Evolutionary conservation across 1,139 yeast genomes (phyloP).

Genomic region (Cylindricascospora bacillispora): DNA sequence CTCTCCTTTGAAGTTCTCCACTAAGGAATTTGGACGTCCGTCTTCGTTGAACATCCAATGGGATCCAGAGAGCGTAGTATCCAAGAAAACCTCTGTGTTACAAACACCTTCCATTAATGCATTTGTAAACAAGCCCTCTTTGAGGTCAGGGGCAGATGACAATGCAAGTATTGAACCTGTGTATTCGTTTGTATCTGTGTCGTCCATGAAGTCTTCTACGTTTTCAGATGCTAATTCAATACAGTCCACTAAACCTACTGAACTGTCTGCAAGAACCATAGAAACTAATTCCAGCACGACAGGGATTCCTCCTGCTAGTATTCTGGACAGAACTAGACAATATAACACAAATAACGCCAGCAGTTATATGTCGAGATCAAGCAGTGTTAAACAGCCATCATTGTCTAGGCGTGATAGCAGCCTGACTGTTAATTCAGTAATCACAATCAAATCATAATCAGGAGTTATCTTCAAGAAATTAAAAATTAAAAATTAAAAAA

Average conservation of each 20-base stretch:
- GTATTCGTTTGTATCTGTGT: slow-evolving; percentile 38
- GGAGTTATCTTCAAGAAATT: too few species aligned
- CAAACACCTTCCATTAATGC: slow-evolving; percentile 2
- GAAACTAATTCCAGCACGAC: slow-evolving; percentile 49
- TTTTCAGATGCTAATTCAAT: slow-evolving; percentile 26
- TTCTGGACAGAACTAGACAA: slow-evolving; percentile 36
- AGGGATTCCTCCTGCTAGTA: slow-evolving; percentile 55
- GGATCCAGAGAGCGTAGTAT: slow-evolving; percentile 3
- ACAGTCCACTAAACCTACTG: slow-evolving; percentile 32
- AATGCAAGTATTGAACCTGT: slow-evolving; percentile 18
- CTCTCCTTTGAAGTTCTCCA: slow-evolving; percentile 1
- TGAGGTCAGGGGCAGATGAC: slow-evolving; percentile 15
- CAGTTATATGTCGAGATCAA: slow-evolving; percentile 10
- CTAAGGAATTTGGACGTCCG: slow-evolving; percentile 2
- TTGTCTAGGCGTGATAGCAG: slow-evolving; percentile 10
- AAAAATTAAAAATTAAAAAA: too few species aligned
- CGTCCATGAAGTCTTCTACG: slow-evolving; percentile 30
- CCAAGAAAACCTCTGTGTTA: slow-evolving; percentile 3
- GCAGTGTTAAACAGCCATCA: slow-evolving; percentile 18
- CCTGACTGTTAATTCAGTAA: slow-evolving; percentile 10
- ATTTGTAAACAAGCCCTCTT: slow-evolving; percentile 6
- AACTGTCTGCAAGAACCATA: slow-evolving; percentile 33
- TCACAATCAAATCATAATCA: slow-evolving; percentile 17
- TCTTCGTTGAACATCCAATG: background rate
- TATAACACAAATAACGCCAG: slow-evolving; percentile 6